Conservation (phyloP, 306 rosid genomes). For the Lupinus albus region DNA sequence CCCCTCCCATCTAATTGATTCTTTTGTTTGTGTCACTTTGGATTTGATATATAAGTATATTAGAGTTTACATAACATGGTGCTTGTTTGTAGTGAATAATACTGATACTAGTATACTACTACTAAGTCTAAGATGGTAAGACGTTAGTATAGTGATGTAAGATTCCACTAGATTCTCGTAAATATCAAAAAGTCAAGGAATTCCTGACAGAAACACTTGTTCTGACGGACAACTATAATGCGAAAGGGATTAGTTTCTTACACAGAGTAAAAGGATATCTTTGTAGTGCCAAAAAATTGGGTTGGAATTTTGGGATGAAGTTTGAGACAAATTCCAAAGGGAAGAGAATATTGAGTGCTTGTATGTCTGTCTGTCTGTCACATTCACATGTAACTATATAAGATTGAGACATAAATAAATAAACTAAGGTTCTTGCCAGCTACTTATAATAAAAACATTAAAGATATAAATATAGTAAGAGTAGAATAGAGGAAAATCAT, state of each 20-base stretch:
- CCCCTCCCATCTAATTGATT: constrained; percentile 14
- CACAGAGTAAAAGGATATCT: too few species aligned
- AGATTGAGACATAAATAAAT: not conserved
- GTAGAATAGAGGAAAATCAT: not conserved
- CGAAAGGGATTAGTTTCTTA: too few species aligned
- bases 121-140: too few species aligned
- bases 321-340: not conserved
- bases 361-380: not conserved
- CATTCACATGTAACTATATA: not conserved
- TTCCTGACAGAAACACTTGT: too few species aligned
- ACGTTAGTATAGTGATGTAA: too few species aligned
- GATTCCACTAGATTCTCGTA: too few species aligned
- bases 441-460: too few species aligned
- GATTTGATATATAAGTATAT: not conserved
- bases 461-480: too few species aligned
- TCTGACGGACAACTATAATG: too few species aligned
- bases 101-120: too few species aligned
- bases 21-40: not conserved
- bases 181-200: too few species aligned
- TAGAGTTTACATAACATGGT: not conserved
- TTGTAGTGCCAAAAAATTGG: too few species aligned
- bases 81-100: not conserved
- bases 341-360: not conserved
- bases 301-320: not conserved
- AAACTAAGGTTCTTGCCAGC: not conserved